Base-by-base conservation (phyloP, 1,139 yeast genomes). In the Yamadazyma aaseri region DNA sequence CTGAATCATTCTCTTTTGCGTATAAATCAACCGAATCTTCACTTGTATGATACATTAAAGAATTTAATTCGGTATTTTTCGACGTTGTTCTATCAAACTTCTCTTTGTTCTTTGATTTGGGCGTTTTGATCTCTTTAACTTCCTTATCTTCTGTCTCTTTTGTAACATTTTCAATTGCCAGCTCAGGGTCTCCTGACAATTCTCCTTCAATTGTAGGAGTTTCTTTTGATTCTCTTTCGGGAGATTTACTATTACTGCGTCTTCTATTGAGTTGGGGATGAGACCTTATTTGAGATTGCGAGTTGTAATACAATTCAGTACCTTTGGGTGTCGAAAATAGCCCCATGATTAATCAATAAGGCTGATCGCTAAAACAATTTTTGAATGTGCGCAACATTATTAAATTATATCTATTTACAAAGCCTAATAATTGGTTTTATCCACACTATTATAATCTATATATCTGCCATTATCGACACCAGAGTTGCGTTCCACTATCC, bases 391-490 rank as follows among this genome's bases (percentile, higher is more conserved):
- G n/a, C n/a, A n/a, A n/a, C n/a, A n/a, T n/a, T n/a, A n/a, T n/a
- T n/a, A n/a, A n/a, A n/a, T n/a, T n/a, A n/a, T n/a, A 12, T 6
- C 25, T 22, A 22, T 22, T 9, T 22, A 22, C 25, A 22, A 7
- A n/a, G n/a, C 6, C n/a, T n/a, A 22, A 22, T 22, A 22, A 11
- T 22, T 22, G 8, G 13, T 22, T n/a, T 22, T 22, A 22, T 22
- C 25, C 6, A 9, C 25, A 22, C 13, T 22, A 9, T 23, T 17
- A 11, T 24, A 13, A n/a, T 44, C 47, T 33, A 66, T 55, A 34
- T 53, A 64, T 40, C 95, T 65, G 4, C 94, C 94, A 42, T 81
- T 81, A 48, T 83, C 73, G 5, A 81, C 65, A 0, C 82, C 85
- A 31, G 79, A 66, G 43, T 81, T 78, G 34, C 64, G 65, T 55